These are phyloP conservation scores for Mycena crocata DNA, from an alignment of 768 basidiomycete genomes.

Conservation along the genomic window DNA sequence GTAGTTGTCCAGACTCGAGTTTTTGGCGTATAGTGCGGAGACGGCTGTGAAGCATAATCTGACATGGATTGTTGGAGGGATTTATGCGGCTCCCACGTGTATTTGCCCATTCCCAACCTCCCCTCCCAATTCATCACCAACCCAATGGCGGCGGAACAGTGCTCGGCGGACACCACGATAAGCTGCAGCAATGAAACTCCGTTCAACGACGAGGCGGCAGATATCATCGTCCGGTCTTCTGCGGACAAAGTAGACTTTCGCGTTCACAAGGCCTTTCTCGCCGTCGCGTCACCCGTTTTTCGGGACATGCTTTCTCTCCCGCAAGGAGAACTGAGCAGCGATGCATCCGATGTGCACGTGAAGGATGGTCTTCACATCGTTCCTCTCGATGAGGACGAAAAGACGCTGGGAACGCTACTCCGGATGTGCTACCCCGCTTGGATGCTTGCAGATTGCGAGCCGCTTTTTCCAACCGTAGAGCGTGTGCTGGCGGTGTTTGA, in stretches of 20 bases:
- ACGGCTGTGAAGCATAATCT: not conserved
- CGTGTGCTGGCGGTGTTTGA: slow-evolving; percentile 26
- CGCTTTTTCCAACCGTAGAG: slow-evolving; percentile 11
- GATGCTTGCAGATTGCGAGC: slow-evolving; percentile 21
- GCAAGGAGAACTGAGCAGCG: not conserved
- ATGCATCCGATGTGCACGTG: not conserved
- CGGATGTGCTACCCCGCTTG: slow-evolving; percentile 14
- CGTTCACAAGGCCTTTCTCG: slow-evolving; percentile 12
- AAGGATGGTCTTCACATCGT: slow-evolving; percentile 19
- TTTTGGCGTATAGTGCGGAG: no score
- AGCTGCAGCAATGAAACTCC: not conserved
- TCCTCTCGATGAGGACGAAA: slow-evolving; percentile 13
- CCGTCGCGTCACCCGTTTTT: slow-evolving; percentile 6
- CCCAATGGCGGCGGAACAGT: not conserved
- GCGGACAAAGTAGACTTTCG: slow-evolving; percentile 16
- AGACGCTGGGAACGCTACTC: slow-evolving; percentile 11
- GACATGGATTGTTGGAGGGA: no score
- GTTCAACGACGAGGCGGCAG: slow-evolving; percentile 10
- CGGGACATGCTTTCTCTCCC: slow-evolving; percentile 15
- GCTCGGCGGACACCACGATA: not conserved
- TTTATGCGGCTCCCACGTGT: not conserved
- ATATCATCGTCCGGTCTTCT: slow-evolving; percentile 10
- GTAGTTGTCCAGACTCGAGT: no score
- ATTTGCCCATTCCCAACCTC: not conserved
- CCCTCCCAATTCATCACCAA: not conserved